A percentile compares a stretch with the other conserved stretches of the same genome.
Evolutionary conservation across 768 basidiomycete species (phyloP).

Genomic region (Leccinellum rugosiceps): DNA sequence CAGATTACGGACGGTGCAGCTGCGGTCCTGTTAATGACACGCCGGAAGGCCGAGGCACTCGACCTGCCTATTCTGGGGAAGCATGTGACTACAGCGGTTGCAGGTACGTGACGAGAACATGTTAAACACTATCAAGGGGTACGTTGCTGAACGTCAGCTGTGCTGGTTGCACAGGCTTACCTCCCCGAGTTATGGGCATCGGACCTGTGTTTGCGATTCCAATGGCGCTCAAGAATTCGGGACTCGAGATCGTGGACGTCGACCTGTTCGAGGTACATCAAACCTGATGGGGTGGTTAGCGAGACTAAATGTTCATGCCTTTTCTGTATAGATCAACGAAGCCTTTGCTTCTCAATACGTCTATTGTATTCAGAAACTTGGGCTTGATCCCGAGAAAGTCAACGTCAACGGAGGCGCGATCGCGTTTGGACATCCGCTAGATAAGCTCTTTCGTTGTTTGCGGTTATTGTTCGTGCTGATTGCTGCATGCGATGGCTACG

Average conservation of each 20-base stretch:
- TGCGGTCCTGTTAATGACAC: conserved; percentile 75
- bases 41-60: conserved; percentile 73
- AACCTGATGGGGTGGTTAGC: background rate
- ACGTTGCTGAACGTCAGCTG: background rate
- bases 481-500: conserved; percentile 39
- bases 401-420: conserved; percentile 93
- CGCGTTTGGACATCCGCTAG: conserved; percentile 80
- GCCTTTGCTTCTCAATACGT: conserved; percentile 85
- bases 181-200: conserved; percentile 86
- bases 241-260: conserved; percentile 64
- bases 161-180: conserved; percentile 43
- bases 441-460: conserved; percentile 42
- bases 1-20: conserved; percentile 86
- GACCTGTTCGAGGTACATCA: conserved; percentile 70
- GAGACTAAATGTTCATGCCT: background rate
- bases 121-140: background rate
- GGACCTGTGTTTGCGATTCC: conserved; percentile 86
- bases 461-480: conserved; percentile 5
- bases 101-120: conserved; percentile 40
- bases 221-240: conserved; percentile 62
- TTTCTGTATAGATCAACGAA: conserved; percentile 69
- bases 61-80: conserved; percentile 75
- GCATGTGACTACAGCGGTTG: conserved; percentile 67
- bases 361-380: conserved; percentile 66
- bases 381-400: conserved; percentile 61